Evolutionary conservation across 306 rosid genomes (phyloP).

Genomic region (Medicago truncatula): MtrunA17r5.0-ANR NC_053044.1:44010501-44011000

Average conservation of each 20-base stretch:
- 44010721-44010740: slow-evolving; percentile 65
- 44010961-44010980: no score
- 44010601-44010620: slow-evolving; percentile 82
- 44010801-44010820: neutral
- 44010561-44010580: slow-evolving; percentile 49
- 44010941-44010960: no score
- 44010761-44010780: slow-evolving; percentile 67
- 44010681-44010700: slow-evolving; percentile 81
- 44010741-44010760: slow-evolving; percentile 54
- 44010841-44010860: no score
- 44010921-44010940: no score
- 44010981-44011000: no score
- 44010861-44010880: no score
- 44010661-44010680: slow-evolving; percentile 85
- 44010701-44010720: slow-evolving; percentile 76
- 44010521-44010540: slow-evolving; percentile 63
- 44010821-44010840: no score
- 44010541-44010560: slow-evolving; percentile 73
- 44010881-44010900: no score
- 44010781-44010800: slow-evolving; percentile 79
- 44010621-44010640: slow-evolving; percentile 63
- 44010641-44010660: slow-evolving; percentile 70
- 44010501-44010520: slow-evolving; percentile 62
- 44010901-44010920: no score
- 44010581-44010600: slow-evolving; percentile 64